Percentiles rank a stretch among this genome's conserved stretches.
phyloP scores from a whole-genome alignment of 345 rosid genomes.

The Eucalyptus brandiana region DNA sequence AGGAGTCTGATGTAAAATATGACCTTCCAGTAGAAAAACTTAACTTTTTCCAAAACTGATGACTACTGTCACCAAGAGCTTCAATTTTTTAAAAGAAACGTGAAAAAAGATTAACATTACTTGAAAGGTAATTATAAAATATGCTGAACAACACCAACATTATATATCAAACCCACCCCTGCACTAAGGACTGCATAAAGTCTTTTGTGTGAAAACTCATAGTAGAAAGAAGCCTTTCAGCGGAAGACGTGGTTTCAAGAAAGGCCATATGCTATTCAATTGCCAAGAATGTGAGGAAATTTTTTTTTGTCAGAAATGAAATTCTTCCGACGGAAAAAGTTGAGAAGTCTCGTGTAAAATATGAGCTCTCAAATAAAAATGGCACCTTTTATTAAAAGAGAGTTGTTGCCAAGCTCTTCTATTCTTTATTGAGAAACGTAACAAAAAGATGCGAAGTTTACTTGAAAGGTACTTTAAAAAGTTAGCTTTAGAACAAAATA shows the following conservation, averaged over 20 bases:
- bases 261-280: neutral
- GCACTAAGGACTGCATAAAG: neutral
- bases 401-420: neutral
- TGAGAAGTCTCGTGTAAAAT: too few relatives aligned
- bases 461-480: neutral
- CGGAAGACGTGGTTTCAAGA: neutral
- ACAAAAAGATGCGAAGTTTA: too few relatives aligned
- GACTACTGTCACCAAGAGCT: neutral
- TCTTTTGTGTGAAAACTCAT: neutral
- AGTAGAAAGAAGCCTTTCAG: neutral
- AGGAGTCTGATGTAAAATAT: neutral
- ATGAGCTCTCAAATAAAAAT: too few relatives aligned
- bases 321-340: neutral
- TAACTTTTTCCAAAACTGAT: neutral
- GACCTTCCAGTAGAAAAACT: neutral
- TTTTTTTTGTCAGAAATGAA: neutral
- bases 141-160: neutral
- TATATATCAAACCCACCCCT: neutral
- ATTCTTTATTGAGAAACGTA: neutral
- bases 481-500: neutral
- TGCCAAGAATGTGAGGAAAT: neutral
- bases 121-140: neutral
- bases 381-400: neutral
- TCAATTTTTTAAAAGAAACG: neutral
- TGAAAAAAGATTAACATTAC: neutral